Evolutionary conservation across 768 basidiomycete genomes (phyloP), one percentile per base, ranked within the genome.

Genomic region (Trametes elegans): DNA sequence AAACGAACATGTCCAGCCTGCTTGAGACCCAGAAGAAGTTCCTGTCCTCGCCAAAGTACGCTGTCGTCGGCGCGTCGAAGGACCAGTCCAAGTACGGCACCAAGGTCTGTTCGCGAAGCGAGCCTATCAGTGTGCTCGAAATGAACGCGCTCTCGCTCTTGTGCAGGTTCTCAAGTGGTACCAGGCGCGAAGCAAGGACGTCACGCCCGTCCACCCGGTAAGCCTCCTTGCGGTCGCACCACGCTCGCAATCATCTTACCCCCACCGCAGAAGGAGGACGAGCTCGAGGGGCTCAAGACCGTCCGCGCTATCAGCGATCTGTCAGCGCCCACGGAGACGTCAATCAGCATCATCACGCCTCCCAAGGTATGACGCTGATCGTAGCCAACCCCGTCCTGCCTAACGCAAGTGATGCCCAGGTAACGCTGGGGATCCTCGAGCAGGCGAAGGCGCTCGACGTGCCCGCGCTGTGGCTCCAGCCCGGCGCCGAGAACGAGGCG

Each of bases 401-500:
- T 13, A 24, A 16, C 48, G 13, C 5, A n/a, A 18, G 16, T 18
- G n/a, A 23, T n/a, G 36, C 13, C 7, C 60, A 92, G 88, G 72
- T 93, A 36, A 93, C 90, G 9, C 78, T 91, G 41, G 74, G 72
- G 21, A 60, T 91, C 49, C 70, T 93, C 62, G 73, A 85, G 66
- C 76, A 83, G 54, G 87, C 85, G 7, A 84, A 85, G 67, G 76
- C 77, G n/a, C 79, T 83, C n/a, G 69, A 70, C n/a, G 69, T 90
- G n/a, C 87, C 85, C 5, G 78, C 84, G 3, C 76, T 93, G 39
- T 96, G 93, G 93, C 79, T 95, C 27, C 93, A 96, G 68, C 93
- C 93, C 7, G 92, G 92, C 19, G 90, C 92, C 7, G 84, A 87
- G 60, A 85, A 91, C 62, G 77, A 74, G 14, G 70, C 71, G 3